Percentiles rank a stretch among this genome's conserved stretches.
These are phyloP conservation scores for Xylaria cubensis DNA, from an alignment of 495 filamentous ascomycete species.

Conservation along the genomic window DNA sequence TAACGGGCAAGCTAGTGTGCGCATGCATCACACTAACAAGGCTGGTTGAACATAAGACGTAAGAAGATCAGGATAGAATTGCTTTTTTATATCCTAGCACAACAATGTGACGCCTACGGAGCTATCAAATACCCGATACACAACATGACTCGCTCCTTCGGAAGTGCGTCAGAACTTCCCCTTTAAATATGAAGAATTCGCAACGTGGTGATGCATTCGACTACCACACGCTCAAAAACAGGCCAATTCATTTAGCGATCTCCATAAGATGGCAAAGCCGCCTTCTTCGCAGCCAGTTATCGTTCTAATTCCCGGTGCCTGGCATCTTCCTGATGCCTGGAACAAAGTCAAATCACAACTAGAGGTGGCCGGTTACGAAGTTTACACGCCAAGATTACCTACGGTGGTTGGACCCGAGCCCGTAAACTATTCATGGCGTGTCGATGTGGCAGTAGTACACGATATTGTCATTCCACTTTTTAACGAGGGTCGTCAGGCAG, in stretches of 20 bases:
- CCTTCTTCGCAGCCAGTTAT: constrained; percentile 38
- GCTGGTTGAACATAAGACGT: not conserved
- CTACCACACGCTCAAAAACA: not conserved
- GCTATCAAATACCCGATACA: not conserved
- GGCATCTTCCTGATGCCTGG: constrained; percentile 48
- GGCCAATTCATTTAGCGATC: not conserved
- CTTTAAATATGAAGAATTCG: not conserved
- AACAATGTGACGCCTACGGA: not conserved
- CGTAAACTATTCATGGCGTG: constrained; percentile 34
- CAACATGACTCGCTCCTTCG: not conserved
- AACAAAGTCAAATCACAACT: constrained; percentile 39
- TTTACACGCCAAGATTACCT: constrained; percentile 45
- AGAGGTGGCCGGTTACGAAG: constrained; percentile 41
- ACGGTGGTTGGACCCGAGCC: constrained; percentile 23
- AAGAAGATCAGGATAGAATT: not conserved
- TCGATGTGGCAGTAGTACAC: constrained; percentile 39
- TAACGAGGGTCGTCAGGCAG: constrained; percentile 34
- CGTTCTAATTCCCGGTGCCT: constrained; percentile 51
- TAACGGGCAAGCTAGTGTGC: not conserved
- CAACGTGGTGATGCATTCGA: not conserved
- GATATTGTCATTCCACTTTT: constrained; percentile 19
- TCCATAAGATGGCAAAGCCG: not conserved
- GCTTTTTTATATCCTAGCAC: not conserved
- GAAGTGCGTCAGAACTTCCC: not conserved
- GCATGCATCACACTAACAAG: not conserved